Evolutionary conservation across 768 basidiomycete genomes (phyloP).

Genomic region (Steccherinum ochraceum): DNA sequence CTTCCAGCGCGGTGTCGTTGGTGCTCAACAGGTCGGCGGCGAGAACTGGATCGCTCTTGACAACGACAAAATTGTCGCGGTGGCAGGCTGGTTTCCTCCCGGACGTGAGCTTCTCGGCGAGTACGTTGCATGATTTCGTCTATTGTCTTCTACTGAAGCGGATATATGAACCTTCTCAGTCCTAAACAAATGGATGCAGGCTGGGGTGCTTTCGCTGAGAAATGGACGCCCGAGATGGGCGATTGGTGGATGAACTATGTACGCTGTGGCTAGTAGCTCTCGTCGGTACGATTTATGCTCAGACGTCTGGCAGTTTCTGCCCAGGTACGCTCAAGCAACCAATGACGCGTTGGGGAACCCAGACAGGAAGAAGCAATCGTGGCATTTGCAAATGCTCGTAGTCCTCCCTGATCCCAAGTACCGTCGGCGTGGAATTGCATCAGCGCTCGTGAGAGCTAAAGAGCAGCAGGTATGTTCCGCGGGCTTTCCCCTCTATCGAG

Average conservation of each 20-base stretch:
- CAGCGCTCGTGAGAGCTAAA: neutral
- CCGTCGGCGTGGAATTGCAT: neutral
- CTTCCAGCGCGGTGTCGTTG: neutral
- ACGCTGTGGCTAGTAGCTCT: neutral
- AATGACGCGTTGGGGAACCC: neutral
- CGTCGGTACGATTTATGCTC: neutral
- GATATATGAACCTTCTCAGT: neutral
- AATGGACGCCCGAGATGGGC: neutral
- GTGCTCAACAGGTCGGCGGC: neutral
- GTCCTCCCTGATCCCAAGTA: neutral
- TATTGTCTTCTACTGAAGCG: neutral
- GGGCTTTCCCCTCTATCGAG: too few species aligned
- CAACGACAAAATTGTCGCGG: neutral
- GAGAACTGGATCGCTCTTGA: neutral
- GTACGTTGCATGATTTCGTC: neutral
- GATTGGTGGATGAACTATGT: neutral
- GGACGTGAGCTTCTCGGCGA: neutral
- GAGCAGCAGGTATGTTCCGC: neutral
- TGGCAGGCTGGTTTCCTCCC: neutral
- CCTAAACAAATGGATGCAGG: neutral
- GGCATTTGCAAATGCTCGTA: neutral
- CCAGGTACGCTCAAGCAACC: neutral
- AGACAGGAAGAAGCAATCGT: neutral
- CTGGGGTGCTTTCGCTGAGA: neutral
- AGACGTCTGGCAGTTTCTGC: neutral